phyloP scores from a whole-genome alignment of 2,329 filamentous ascomycete genomes.

The Ascochyta clinopodiicola region DNA sequence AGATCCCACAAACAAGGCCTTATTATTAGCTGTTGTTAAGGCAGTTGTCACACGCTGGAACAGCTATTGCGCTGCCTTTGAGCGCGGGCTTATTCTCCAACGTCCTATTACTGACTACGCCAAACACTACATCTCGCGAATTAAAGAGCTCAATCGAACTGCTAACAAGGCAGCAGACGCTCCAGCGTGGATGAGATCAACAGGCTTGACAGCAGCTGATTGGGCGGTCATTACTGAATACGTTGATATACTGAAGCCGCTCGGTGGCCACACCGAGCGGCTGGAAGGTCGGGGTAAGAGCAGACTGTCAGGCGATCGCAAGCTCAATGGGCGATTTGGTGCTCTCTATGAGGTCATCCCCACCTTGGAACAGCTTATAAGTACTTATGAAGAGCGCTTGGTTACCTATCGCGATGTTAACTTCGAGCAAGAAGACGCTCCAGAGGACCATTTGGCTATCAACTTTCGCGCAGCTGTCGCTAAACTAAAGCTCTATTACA shows the following conservation, averaged over 20 bases:
- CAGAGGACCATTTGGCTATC: background rate
- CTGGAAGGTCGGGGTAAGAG: background rate
- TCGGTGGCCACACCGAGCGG: background rate
- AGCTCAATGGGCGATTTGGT: background rate
- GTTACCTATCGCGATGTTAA: background rate
- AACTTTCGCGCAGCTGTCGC: background rate
- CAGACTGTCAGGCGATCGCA: too few relatives aligned
- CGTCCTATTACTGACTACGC: background rate
- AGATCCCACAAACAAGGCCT: background rate
- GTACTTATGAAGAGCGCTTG: background rate
- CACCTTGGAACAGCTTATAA: background rate
- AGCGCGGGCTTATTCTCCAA: background rate
- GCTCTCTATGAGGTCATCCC: background rate
- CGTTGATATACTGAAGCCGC: background rate
- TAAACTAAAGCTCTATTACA: background rate
- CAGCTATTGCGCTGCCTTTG: background rate
- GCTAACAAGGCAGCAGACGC: background rate
- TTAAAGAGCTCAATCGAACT: background rate
- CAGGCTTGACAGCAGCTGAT: background rate
- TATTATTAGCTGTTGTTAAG: background rate
- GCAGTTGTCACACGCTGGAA: background rate
- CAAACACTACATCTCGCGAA: background rate
- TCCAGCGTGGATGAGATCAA: background rate
- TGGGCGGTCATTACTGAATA: background rate
- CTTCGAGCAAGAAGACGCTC: background rate